These are phyloP conservation scores for Aspergillus sojae DNA, from an alignment of 2,329 filamentous ascomycete species.

Conservation along the genomic window DNA sequence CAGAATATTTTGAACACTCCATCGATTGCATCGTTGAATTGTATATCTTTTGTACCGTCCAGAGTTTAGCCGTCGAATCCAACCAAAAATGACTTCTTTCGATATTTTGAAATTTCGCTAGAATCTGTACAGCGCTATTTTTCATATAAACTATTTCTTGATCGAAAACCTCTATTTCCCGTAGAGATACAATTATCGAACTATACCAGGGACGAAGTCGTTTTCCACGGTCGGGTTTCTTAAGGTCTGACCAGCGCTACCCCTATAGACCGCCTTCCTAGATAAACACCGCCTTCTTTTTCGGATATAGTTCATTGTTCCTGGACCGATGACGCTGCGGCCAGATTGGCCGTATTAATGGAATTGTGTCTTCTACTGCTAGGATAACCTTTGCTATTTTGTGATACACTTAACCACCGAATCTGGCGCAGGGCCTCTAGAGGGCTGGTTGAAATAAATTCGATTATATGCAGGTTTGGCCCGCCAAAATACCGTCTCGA, in stretches of 20 bases:
- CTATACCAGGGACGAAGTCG: background rate
- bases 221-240: background rate
- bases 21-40: background rate
- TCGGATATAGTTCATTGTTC: background rate
- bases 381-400: background rate
- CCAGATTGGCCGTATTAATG: constrained; percentile 16
- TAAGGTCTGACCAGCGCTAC: background rate
- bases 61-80: background rate
- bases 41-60: background rate
- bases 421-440: too few relatives aligned
- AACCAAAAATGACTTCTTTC: background rate
- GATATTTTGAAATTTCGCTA: background rate
- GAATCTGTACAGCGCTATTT: background rate
- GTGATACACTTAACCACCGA: background rate
- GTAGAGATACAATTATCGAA: background rate
- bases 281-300: background rate
- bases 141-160: background rate
- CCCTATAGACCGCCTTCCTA: background rate
- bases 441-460: background rate
- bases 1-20: background rate
- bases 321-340: constrained; percentile 31
- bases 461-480: background rate
- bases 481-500: background rate
- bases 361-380: constrained; percentile 2
- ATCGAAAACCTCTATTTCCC: background rate